Conservation (phyloP, 1,284 basidiomycete species). For the Moniliophthora roreri region DNA sequence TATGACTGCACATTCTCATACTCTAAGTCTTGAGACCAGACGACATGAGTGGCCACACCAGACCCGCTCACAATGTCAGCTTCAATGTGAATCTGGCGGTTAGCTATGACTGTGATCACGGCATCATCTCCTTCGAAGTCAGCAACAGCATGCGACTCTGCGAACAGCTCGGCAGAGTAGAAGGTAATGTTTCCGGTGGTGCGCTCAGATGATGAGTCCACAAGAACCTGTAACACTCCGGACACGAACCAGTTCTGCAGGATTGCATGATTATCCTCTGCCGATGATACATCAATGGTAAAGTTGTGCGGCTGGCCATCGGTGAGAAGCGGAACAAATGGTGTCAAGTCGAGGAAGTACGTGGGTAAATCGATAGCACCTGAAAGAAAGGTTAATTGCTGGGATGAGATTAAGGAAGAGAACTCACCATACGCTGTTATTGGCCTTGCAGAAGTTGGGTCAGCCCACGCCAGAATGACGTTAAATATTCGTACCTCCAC, state of each 20-base stretch:
- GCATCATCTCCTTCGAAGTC: conserved; percentile 49
- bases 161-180: conserved; percentile 60
- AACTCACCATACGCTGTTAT: conserved; percentile 49
- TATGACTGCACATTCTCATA: conserved; percentile 59
- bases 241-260: conserved; percentile 80
- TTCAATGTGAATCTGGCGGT: conserved; percentile 53
- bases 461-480: neutral
- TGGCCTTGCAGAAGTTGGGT: conserved; percentile 9
- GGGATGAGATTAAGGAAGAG: neutral
- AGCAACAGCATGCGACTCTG: conserved; percentile 49
- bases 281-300: conserved; percentile 71
- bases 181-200: conserved; percentile 68
- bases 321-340: conserved; percentile 71
- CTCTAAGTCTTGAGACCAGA: conserved; percentile 51
- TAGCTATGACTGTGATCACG: conserved; percentile 55
- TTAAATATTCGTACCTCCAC: conserved; percentile 50
- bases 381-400: neutral
- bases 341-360: conserved; percentile 77
- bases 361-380: conserved; percentile 75
- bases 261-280: conserved; percentile 63
- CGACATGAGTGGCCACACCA: conserved; percentile 49
- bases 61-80: conserved; percentile 58
- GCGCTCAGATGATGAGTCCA: conserved; percentile 57
- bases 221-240: conserved; percentile 67
- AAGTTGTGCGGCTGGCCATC: conserved; percentile 71